Evolutionary conservation across 2,329 filamentous ascomycete genomes (phyloP).

Genomic region (Myriangium duriaei): DNA sequence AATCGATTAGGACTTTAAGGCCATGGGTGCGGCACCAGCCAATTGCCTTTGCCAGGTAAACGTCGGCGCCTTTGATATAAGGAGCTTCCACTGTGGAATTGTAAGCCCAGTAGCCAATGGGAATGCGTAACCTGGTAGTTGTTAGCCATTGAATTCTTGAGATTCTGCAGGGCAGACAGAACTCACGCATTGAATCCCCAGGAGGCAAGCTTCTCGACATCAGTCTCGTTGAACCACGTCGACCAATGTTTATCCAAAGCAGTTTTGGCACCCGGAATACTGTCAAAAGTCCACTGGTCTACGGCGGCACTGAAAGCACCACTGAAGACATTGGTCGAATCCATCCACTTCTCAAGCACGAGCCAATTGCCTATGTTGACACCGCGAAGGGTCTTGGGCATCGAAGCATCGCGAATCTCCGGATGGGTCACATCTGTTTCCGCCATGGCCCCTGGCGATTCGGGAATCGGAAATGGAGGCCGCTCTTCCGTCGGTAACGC

Average conservation of each 20-base stretch:
- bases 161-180: background rate
- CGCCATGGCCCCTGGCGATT: too few species aligned
- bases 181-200: constrained; percentile 22
- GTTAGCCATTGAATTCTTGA: background rate
- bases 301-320: constrained; percentile 18
- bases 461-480: too few species aligned
- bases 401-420: too few species aligned
- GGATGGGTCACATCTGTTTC: too few species aligned
- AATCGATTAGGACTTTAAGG: constrained; percentile 38
- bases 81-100: constrained; percentile 26
- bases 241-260: constrained; percentile 25
- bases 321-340: constrained; percentile 22
- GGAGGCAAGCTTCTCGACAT: constrained; percentile 29
- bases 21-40: constrained; percentile 19
- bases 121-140: constrained; percentile 32
- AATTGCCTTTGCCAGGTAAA: constrained; percentile 29
- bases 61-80: constrained; percentile 35
- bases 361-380: constrained; percentile 28
- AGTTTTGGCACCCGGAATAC: constrained; percentile 18
- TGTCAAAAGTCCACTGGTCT: constrained; percentile 30
- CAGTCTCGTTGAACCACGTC: constrained; percentile 28
- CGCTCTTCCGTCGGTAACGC: too few species aligned
- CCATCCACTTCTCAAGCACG: constrained; percentile 27
- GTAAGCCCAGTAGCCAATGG: constrained; percentile 43
- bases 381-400: constrained; percentile 17